Conservation (phyloP, 805 yeast genomes). For the Sugiyamaella qingdaonensis region DNA sequence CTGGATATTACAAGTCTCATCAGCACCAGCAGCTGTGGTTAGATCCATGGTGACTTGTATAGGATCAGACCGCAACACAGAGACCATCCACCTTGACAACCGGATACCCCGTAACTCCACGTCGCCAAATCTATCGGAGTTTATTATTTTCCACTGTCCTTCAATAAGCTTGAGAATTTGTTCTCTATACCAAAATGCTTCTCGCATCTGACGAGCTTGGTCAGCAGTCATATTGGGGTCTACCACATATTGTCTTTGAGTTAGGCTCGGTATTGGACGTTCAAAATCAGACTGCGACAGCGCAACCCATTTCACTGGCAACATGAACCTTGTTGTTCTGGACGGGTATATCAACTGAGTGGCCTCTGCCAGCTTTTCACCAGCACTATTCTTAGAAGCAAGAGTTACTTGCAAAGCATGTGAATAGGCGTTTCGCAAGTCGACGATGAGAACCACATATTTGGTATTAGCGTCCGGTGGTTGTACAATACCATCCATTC, state of each 20-base stretch:
- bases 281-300: slow-evolving; percentile 41
- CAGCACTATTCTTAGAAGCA: slow-evolving; percentile 14
- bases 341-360: slow-evolving; percentile 38
- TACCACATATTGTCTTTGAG: slow-evolving; percentile 65
- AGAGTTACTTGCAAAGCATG: slow-evolving; percentile 38
- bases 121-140: slow-evolving; percentile 43
- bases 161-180: slow-evolving; percentile 52
- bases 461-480: slow-evolving; percentile 28
- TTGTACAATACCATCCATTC: slow-evolving; percentile 3
- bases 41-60: slow-evolving; percentile 35
- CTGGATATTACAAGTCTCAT: slow-evolving; percentile 28
- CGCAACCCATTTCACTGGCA: slow-evolving; percentile 63
- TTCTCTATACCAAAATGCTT: slow-evolving; percentile 78
- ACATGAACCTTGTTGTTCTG: slow-evolving; percentile 54
- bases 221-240: slow-evolving; percentile 44
- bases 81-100: slow-evolving; percentile 57
- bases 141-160: slow-evolving; percentile 57
- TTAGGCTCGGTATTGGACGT: slow-evolving; percentile 62
- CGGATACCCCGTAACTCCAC: slow-evolving; percentile 66
- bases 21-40: slow-evolving; percentile 3
- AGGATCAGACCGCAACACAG: slow-evolving; percentile 36
- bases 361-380: slow-evolving; percentile 5
- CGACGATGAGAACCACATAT: slow-evolving; percentile 64
- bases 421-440: slow-evolving; percentile 78
- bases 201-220: slow-evolving; percentile 54